Base-by-base conservation (phyloP, 2,329 filamentous ascomycete species). In the Colletotrichum cuscutae region DNA sequence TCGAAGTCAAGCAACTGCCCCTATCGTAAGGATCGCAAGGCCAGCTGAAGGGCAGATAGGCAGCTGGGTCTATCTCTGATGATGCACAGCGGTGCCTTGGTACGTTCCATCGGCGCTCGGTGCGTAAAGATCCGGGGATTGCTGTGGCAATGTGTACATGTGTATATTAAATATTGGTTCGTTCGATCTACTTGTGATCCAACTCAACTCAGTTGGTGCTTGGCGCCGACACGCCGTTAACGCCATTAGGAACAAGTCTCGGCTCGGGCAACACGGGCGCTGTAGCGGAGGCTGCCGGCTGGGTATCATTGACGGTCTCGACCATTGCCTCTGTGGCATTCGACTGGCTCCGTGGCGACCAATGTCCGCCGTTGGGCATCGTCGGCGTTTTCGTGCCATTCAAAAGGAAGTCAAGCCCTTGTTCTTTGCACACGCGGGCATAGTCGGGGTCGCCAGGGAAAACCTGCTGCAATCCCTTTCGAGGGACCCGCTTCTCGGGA, bases 371-470 rank as follows among this genome's bases (percentile, higher is more conserved):
- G 60, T 89, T 89, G 12, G 84, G 77, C 12, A 86, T 78, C 26
- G 82, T 80, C 5, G 86, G 82, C 67, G 84, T 86, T 69, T 83
- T 81, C 46, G 82, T 80, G n/a, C 83, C 84, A 35, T 83, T 82
- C 71, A 90, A 68, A 62, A 91, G 83, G 80, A 91, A 85, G 13
- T 83, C 82, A 6, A 91, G 82, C n/a, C 88, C 88, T 78, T 91
- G 89, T 72, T 90, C 87, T 65, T 85, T 81, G 77, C 88, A 90
- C 22, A 91, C 80, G 37, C 84, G 84, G 30, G 81, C 81, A 75
- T 90, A 91, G 35, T 91, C 89, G 3, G 89, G 87, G 63, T 92
- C 90, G 57, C 88, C 84, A 7, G 88, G 86, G 13, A 84, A 82
- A 2, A 91, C 88, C 24, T 86, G 86, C 3, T 86, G 79, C 13